phyloP scores from a whole-genome alignment of 768 basidiomycete species.

The Macrolepiota albuminosa region DNA sequence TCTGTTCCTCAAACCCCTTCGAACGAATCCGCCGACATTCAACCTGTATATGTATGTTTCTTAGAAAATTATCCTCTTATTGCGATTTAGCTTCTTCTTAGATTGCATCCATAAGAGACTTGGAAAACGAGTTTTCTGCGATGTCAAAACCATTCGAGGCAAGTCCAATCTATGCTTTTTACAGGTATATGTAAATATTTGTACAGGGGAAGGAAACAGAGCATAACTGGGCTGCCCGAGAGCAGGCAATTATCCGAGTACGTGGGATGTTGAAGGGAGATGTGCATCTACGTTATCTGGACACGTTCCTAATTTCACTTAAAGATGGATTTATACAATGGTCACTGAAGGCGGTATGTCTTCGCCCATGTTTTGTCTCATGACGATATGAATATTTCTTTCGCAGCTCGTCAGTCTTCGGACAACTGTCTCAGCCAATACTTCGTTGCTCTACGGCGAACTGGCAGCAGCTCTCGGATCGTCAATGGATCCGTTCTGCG shows the following conservation, averaged over 20 bases:
- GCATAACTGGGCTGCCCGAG: constrained; percentile 88
- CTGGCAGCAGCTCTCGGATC: constrained; percentile 62
- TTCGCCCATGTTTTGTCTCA: constrained; percentile 20
- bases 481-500: constrained; percentile 75
- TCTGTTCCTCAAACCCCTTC: constrained; percentile 31
- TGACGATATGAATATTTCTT: constrained; percentile 3
- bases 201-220: constrained; percentile 91
- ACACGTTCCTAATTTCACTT: constrained; percentile 68
- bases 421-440: constrained; percentile 82
- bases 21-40: constrained; percentile 44
- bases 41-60: constrained; percentile 62
- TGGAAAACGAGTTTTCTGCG: constrained; percentile 77
- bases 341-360: constrained; percentile 67
- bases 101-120: constrained; percentile 82
- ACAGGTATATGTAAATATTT: not conserved
- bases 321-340: constrained; percentile 78
- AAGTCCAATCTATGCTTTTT: constrained; percentile 13
- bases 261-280: constrained; percentile 90
- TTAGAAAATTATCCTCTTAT: constrained; percentile 1
- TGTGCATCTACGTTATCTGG: constrained; percentile 66
- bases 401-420: constrained; percentile 79
- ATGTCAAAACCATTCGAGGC: constrained; percentile 85
- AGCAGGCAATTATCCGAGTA: constrained; percentile 70
- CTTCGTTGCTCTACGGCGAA: constrained; percentile 74
- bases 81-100: constrained; percentile 20